Evolutionary conservation across 106 monocot species (phyloP), one percentile per base, ranked within the genome.

Genomic region (Dactylorhiza incarnata): DNA sequence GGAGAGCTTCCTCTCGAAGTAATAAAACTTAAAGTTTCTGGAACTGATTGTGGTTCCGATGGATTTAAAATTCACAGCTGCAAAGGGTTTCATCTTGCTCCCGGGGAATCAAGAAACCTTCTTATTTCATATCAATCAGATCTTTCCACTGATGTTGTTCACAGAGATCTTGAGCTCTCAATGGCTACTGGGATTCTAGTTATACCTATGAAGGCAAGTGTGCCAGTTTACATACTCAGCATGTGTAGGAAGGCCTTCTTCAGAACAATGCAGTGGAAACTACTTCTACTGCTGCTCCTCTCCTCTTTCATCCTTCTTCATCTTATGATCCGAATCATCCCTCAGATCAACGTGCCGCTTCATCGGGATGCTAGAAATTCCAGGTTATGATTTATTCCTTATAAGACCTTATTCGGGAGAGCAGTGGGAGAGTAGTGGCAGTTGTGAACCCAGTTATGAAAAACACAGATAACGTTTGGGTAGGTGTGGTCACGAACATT

Each of bases 1-100:
- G 94, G 94, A 6, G 86, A 91, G 48, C 81, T 89, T 76, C 83
- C 94, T 65, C 76, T 94, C 19, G 74, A 91, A 72, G 81, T 94
- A 46, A 71, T 74, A 19, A 85, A 85, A 37, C 48, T 94, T 15
- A 75, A 83, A 74, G 78, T 94, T 75, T 89, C 94, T 14, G 94
- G 91, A 63, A 67, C 29, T 77, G 81, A 82, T 58, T 91, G 89
- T 73, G 80, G 74, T 26, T 68, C 75, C 20, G 86, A 87, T 74
- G 94, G 94, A 15, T 94, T 91, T 68, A 79, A 23, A 7, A 73
- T 94, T 74, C 81, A 86, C 25, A 74, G 45, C 52, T 94, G 87
- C 72, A 77, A 81, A 72, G 88, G 86, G 52, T 94, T 94, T 78
- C 22, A 76, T 76, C 77, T 89, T 55, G 79, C 66, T 16, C 94